These are phyloP conservation scores for Pyracantha coccinea DNA, from an alignment of 331 rosid species.

Conservation along the genomic window DNA sequence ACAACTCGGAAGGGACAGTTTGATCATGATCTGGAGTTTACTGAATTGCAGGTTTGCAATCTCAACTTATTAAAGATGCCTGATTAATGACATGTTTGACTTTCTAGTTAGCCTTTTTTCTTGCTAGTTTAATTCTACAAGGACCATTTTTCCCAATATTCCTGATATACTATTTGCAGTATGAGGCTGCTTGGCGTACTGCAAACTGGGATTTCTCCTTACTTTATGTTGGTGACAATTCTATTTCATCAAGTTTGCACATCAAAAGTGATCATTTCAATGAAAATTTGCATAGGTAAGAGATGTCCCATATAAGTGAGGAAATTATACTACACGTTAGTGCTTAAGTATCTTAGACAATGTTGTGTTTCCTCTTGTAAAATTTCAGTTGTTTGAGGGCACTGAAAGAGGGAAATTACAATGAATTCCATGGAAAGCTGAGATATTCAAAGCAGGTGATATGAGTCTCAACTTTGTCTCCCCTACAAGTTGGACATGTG, in stretches of 20 bases:
- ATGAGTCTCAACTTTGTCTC: conserved; percentile 12
- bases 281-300: conserved; percentile 80
- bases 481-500: conserved; percentile 5
- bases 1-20: conserved; percentile 54
- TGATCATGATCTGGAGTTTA: conserved; percentile 79
- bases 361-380: conserved; percentile 1
- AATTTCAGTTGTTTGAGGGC: conserved; percentile 78
- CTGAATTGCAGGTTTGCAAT: conserved; percentile 56
- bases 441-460: conserved; percentile 82
- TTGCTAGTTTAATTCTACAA: background rate
- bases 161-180: conserved; percentile 28
- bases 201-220: conserved; percentile 93
- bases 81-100: background rate
- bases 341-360: background rate
- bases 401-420: conserved; percentile 65
- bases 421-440: conserved; percentile 48
- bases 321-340: background rate
- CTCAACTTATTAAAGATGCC: background rate
- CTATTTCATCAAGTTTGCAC: conserved; percentile 28
- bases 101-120: background rate
- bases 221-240: conserved; percentile 36
- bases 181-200: conserved; percentile 95
- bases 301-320: background rate
- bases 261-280: conserved; percentile 54
- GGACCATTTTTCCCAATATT: background rate